phyloP scores from a whole-genome alignment of 805 yeast species.

The Cyberlindnera americana region DNA sequence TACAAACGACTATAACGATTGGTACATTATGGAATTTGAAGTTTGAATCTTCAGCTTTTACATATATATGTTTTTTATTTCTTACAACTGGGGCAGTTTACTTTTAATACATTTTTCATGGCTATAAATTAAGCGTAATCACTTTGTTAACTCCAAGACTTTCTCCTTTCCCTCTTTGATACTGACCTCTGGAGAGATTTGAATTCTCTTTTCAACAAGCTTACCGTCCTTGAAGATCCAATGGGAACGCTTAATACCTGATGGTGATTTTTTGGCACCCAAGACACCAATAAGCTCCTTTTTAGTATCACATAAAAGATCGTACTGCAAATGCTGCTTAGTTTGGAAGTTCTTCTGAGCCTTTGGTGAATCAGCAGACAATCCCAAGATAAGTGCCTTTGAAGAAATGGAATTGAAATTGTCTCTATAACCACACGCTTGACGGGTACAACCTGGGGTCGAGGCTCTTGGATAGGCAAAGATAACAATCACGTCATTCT shows the following conservation, averaged over 20 bases:
- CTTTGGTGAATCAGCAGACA: slow-evolving; percentile 77
- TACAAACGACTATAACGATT: slow-evolving; percentile 24
- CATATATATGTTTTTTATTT: too few species aligned
- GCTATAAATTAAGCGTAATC: slow-evolving; percentile 17
- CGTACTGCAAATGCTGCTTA: slow-evolving; percentile 71
- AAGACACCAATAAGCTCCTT: slow-evolving; percentile 63
- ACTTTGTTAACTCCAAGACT: slow-evolving; percentile 39
- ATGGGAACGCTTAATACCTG: slow-evolving; percentile 83
- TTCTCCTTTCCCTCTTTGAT: slow-evolving; percentile 55
- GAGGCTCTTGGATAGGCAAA: slow-evolving; percentile 89
- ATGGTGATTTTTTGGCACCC: slow-evolving; percentile 80
- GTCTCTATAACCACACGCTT: slow-evolving; percentile 84
- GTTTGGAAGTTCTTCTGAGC: slow-evolving; percentile 73
- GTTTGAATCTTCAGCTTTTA: slow-evolving; percentile 11
- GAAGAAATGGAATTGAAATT: slow-evolving; percentile 51
- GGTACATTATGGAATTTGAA: slow-evolving; percentile 30
- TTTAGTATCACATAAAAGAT: slow-evolving; percentile 72
- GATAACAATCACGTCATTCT: slow-evolving; percentile 46
- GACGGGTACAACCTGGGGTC: slow-evolving; percentile 96
- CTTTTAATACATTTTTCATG: neutral
- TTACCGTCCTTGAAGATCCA: slow-evolving; percentile 84
- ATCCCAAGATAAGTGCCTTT: slow-evolving; percentile 66
- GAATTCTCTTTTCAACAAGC: slow-evolving; percentile 40
- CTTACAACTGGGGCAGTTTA: neutral
- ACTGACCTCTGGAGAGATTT: slow-evolving; percentile 53